Evolutionary conservation across 805 yeast species (phyloP).

Genomic region (Zygotorulaspora chibaensis): DNA sequence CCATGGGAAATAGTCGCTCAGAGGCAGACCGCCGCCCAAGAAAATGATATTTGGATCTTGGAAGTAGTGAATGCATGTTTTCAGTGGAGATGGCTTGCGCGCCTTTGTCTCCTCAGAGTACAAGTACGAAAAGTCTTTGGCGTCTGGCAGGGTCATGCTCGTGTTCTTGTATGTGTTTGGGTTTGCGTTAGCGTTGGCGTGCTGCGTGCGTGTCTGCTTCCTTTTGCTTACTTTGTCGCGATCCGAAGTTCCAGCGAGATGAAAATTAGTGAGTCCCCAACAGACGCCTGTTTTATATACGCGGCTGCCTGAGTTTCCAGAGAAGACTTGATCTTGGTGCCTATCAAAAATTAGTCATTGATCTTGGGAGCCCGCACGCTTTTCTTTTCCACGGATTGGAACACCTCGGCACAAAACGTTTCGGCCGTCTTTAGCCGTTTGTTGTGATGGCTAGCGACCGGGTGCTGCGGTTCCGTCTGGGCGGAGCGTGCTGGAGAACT

Average conservation of each 20-base stretch:
- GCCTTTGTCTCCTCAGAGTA: slow-evolving; percentile 73
- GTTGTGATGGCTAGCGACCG: too few species aligned
- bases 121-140: slow-evolving; percentile 72
- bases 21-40: slow-evolving; percentile 93
- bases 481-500: too few species aligned
- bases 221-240: not conserved
- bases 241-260: not conserved
- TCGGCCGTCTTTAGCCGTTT: too few species aligned
- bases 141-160: slow-evolving; percentile 35
- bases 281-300: too few species aligned
- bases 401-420: too few species aligned
- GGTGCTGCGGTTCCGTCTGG: too few species aligned
- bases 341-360: too few species aligned
- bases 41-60: slow-evolving; percentile 73
- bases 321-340: too few species aligned
- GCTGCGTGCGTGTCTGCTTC: too few species aligned
- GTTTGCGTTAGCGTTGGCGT: not conserved
- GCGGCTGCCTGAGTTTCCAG: too few species aligned
- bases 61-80: slow-evolving; percentile 76
- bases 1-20: slow-evolving; percentile 90
- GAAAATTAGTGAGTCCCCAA: not conserved
- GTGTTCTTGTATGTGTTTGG: not conserved
- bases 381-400: too few species aligned
- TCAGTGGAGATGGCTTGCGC: slow-evolving; percentile 76
- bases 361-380: too few species aligned